Conservation (phyloP, 2,329 filamentous ascomycete genomes). For the Fusarium sp. region DNA sequence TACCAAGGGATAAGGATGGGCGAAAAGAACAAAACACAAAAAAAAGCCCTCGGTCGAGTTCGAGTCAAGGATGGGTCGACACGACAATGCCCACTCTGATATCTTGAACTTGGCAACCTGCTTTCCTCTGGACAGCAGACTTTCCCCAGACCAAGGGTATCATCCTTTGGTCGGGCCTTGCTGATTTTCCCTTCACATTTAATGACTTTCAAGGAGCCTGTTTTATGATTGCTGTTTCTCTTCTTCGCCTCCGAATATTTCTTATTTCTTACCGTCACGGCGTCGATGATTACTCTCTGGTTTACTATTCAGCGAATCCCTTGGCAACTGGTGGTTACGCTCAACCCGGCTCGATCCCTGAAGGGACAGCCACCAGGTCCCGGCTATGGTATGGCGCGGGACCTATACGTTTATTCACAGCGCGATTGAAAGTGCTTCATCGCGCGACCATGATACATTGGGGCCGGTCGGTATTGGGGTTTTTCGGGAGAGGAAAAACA, state of each 20-base stretch:
- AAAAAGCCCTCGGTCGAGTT: slow-evolving; percentile 24
- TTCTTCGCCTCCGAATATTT: slow-evolving; percentile 15
- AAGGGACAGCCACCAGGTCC: slow-evolving; percentile 31
- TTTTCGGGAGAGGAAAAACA: slow-evolving; percentile 38
- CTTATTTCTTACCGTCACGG: slow-evolving; percentile 35
- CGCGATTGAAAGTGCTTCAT: slow-evolving; percentile 47
- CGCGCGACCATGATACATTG: slow-evolving; percentile 42
- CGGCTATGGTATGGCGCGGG: slow-evolving; percentile 23
- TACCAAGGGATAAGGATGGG: slow-evolving; percentile 33
- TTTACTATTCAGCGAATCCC: slow-evolving; percentile 37
- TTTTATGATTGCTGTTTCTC: slow-evolving; percentile 33
- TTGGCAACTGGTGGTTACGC: slow-evolving; percentile 42
- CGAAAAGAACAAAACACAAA: slow-evolving; percentile 28
- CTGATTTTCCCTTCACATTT: slow-evolving; percentile 33
- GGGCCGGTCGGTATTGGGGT: slow-evolving; percentile 30
- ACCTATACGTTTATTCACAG: slow-evolving; percentile 45
- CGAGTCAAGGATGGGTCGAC: slow-evolving; percentile 23
- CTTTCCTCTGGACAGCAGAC: slow-evolving; percentile 11
- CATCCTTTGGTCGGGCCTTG: slow-evolving; percentile 12
- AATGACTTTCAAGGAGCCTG: slow-evolving; percentile 38
- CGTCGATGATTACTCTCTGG: slow-evolving; percentile 33
- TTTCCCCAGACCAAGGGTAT: slow-evolving; percentile 6
- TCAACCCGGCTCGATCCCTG: slow-evolving; percentile 30
- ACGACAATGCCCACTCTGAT: slow-evolving; percentile 18
- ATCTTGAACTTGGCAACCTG: slow-evolving; percentile 18